Percentiles rank a stretch among this genome's conserved stretches.
These are phyloP conservation scores for Populus simonii DNA, from an alignment of 345 rosid genomes.

Conservation along the genomic window DNA sequence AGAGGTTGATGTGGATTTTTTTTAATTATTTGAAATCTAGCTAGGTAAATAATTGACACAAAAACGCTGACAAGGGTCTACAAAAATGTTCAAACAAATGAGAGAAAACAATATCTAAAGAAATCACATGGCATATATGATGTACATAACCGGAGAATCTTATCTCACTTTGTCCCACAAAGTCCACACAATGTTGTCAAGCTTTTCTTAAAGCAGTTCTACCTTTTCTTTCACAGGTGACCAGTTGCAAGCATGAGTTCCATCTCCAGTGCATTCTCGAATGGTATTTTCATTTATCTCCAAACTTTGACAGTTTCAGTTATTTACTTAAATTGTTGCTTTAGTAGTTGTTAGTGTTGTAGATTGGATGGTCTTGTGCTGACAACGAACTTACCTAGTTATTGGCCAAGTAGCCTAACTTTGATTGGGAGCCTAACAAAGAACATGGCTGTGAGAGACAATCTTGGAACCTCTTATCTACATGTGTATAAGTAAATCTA, in stretches of 20 bases:
- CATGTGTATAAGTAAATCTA: background rate
- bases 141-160: too few relatives aligned
- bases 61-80: too few relatives aligned
- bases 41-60: too few relatives aligned
- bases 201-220: too few relatives aligned
- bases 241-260: constrained; percentile 83
- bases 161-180: too few relatives aligned
- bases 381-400: background rate
- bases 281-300: constrained; percentile 48
- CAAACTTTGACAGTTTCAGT: background rate
- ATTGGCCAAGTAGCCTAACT: background rate
- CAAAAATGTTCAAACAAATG: too few relatives aligned
- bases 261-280: constrained; percentile 98
- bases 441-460: background rate
- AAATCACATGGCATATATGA: too few relatives aligned
- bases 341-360: background rate
- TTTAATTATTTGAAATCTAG: too few relatives aligned
- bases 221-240: too few relatives aligned
- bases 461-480: background rate
- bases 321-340: background rate
- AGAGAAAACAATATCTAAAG: too few relatives aligned
- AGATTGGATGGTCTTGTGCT: background rate
- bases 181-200: too few relatives aligned
- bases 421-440: background rate
- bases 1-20: too few relatives aligned